Base-by-base conservation (phyloP, 2,329 filamentous ascomycete genomes). In the Arthroderma sp. region DNA sequence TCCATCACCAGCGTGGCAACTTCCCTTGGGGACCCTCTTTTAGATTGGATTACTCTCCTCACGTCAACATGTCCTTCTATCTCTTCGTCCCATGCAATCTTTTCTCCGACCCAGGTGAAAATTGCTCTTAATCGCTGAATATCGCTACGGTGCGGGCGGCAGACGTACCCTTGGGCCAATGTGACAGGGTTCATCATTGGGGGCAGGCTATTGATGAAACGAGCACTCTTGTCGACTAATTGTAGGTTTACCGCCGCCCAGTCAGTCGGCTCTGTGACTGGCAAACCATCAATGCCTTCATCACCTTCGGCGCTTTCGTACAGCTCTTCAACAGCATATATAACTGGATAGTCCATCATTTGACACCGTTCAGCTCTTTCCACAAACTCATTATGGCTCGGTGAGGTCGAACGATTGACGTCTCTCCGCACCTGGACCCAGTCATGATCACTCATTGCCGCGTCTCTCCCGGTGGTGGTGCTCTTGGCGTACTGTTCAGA, bases 391-490 rank as follows among this genome's bases (percentile, higher is more conserved):
- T 89, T 91, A 49, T 80, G 82, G 63, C 88, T 94, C 33, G 95
- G 71, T 0, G 89, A 91, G 58, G 94, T 96, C 3, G 89, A 94
- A 32, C 91, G 78, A 62, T 98, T 96, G 39, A 98, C 83, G 63
- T 98, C 93, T 38, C 91, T 79, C 32, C 91, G 82, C 22, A 96
- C 87, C 61, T 96, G 88, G n/a, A 98, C 87, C 88, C 91, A 98
- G 60, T 96, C 89, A 10, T 56, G 68, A 54, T 66, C 60, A 33
- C 69, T 74, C 5, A 83, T 63, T 2, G 83, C 86, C 74, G 83
- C 83, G 11, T 93, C 86, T 45, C 76, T 74, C 15, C 15, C 15
- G 1, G 29, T n/a, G 9, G 78, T 74, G 4, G 73, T 66, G 50
- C 78, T 75, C 38, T 70, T 68, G 44, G 58, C 64, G 46, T 53